Evolutionary conservation across 495 filamentous ascomycete genomes (phyloP), one percentile per base, ranked within the genome.

Genomic region (Penicillium goetzii): DNA sequence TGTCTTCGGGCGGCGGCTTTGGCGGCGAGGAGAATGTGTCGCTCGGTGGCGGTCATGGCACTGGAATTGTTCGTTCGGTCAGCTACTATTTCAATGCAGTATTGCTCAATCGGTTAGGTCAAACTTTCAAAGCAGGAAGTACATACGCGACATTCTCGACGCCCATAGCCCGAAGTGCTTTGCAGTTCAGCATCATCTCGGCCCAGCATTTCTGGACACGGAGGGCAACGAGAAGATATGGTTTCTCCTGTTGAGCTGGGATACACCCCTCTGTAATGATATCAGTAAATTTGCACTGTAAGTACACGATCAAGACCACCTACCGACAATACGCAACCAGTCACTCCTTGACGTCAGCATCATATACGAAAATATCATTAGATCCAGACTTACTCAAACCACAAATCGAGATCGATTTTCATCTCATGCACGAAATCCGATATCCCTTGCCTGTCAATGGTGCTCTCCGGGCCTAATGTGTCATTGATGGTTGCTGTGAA

Each of bases 1-100:
- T 85, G 83, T 64, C 80, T 69, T n/a, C 77, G 76, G 11, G 82
- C 80, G 59, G 75, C 79, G 15, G 73, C 58, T 67, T 83, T 85
- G 47, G 83, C 83, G 52, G 77, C 73, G 33, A 72, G 61, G 26
- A 84, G 74, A 38, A 79, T 76, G 7, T 70, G 74, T 9, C 72
- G 73, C 67, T 84, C 81, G 0, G 71, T 61, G 21, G 72, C 56
- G 9, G 79, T 76, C 74, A 83, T 80, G 9, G 76, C 70, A 5
- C 78, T 78, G 49, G 11, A 25, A 47, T 56, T 11, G 15, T 56
- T 28, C 19, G 51, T 25, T 43, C 30, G 23, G 26, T 33, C 26
- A 34, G 19, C 8, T 40, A 17, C 4, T 38, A 6, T 19, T 10
- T 9, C 41, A 32, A 26, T 58, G n/a, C 43, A 11, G 33, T 12